Conservation (phyloP, 345 rosid genomes). For the Salix brachista region DNA sequence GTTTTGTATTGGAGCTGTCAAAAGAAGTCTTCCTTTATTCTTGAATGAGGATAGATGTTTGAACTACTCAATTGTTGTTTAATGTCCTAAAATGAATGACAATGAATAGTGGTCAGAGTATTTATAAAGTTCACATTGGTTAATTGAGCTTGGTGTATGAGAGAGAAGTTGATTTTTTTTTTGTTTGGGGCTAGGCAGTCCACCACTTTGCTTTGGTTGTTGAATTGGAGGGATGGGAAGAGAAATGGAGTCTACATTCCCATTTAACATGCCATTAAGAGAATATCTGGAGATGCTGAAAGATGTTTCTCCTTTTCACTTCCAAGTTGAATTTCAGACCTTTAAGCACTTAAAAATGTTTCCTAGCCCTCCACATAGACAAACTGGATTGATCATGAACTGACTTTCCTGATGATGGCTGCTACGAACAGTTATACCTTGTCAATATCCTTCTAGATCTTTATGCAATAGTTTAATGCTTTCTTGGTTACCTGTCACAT, state of each 20-base stretch:
- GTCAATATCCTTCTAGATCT: not conserved
- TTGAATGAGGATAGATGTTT: not conserved
- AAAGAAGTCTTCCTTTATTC: not conserved
- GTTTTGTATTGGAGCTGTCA: not conserved
- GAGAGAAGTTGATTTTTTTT: not conserved
- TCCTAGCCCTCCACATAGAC: not conserved
- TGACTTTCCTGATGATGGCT: not conserved
- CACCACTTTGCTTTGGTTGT: not conserved
- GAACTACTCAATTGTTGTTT: not conserved
- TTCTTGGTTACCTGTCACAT: not conserved
- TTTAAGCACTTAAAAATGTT: not conserved
- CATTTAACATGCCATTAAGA: not conserved
- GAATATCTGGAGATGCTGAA: not conserved
- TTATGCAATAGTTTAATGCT: not conserved
- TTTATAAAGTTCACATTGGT: not conserved
- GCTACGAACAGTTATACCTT: not conserved
- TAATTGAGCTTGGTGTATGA: not conserved
- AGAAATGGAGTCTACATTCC: not conserved
- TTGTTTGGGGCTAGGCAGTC: not conserved
- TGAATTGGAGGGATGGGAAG: not conserved
- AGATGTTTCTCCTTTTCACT: not conserved
- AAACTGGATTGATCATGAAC: not conserved
- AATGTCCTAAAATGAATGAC: not conserved
- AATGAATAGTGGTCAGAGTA: not conserved
- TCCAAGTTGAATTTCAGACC: not conserved